phyloP scores from a whole-genome alignment of 129 eudicot species.

The Helichrysum umbraculigerum region DNA sequence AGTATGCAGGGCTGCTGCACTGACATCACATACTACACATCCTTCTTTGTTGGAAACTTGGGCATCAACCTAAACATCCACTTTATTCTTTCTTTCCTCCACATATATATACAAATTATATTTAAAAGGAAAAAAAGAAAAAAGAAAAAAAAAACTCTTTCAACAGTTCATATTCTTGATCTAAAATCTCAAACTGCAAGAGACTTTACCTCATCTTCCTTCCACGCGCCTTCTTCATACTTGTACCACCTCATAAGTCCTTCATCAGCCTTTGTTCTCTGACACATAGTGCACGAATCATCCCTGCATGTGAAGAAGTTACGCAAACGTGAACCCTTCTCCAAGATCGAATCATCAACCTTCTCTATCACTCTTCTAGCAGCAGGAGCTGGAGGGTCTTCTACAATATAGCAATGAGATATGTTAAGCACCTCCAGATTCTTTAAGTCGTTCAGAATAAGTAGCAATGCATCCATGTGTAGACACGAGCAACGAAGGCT shows the following conservation, averaged over 20 bases:
- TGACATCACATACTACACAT: not conserved
- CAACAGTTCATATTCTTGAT: not conserved
- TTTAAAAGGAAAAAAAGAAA: no score
- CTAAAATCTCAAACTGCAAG: constrained; percentile 48
- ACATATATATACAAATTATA: not conserved
- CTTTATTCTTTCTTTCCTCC: constrained; percentile 19
- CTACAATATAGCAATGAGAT: constrained; percentile 58
- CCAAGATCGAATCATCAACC: constrained; percentile 46
- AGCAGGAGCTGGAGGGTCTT: constrained; percentile 43
- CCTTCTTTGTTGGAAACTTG: not conserved
- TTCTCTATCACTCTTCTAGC: constrained; percentile 33
- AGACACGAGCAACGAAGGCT: constrained; percentile 61
- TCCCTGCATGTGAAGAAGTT: constrained; percentile 50
- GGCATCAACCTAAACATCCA: constrained; percentile 2
- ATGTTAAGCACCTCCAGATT: constrained; percentile 66
- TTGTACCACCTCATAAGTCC: constrained; percentile 83
- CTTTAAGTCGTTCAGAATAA: constrained; percentile 48
- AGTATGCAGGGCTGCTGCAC: not conserved
- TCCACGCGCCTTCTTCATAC: constrained; percentile 69
- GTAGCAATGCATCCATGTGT: constrained; percentile 40
- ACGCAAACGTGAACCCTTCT: constrained; percentile 45
- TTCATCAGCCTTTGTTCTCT: constrained; percentile 52
- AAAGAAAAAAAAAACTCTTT: not conserved
- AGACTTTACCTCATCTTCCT: constrained; percentile 57
- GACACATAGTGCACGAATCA: constrained; percentile 56